A percentile compares a stretch with the other conserved stretches of the same genome.
Conservation (phyloP, 2,329 filamentous ascomycete genomes). For the Pyricularia pennisetigena region DNA sequence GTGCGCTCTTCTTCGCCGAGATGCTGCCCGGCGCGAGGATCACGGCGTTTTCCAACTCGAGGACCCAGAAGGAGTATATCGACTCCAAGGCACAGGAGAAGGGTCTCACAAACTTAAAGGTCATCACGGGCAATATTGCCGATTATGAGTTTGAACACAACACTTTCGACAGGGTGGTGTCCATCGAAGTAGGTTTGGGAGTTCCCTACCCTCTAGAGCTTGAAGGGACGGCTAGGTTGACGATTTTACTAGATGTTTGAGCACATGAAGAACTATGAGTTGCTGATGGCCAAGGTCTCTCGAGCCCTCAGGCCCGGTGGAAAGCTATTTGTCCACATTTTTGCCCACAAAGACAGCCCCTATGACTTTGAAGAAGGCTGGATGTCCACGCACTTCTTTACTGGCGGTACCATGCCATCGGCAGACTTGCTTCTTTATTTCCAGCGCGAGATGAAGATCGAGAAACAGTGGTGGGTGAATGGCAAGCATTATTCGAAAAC, state of each 20-base stretch:
- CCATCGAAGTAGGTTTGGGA: slow-evolving; percentile 39
- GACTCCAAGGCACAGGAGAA: slow-evolving; percentile 46
- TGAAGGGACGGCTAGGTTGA: not conserved
- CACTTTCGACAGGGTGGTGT: slow-evolving; percentile 55
- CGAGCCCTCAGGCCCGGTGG: slow-evolving; percentile 50
- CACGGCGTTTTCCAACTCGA: slow-evolving; percentile 61
- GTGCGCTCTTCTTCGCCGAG: slow-evolving; percentile 55
- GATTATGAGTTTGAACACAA: slow-evolving; percentile 51
- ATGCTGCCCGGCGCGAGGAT: slow-evolving; percentile 50
- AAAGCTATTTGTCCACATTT: slow-evolving; percentile 62
- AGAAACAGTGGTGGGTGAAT: slow-evolving; percentile 62
- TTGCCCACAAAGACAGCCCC: slow-evolving; percentile 52
- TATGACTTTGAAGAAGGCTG: slow-evolving; percentile 64
- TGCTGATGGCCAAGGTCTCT: slow-evolving; percentile 53
- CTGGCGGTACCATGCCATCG: slow-evolving; percentile 61
- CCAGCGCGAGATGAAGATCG: slow-evolving; percentile 48
- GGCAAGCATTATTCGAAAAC: slow-evolving; percentile 60
- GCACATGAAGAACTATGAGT: slow-evolving; percentile 68
- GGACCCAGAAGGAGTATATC: slow-evolving; percentile 59
- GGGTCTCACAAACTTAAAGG: slow-evolving; percentile 47
- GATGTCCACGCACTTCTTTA: slow-evolving; percentile 69
- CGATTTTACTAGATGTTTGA: slow-evolving; percentile 49
- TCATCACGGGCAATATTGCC: slow-evolving; percentile 58
- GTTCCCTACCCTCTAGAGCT: not conserved
- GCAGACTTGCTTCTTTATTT: slow-evolving; percentile 59